phyloP scores from a whole-genome alignment of 1,284 basidiomycete species.

The Leccinum angustisporum region DNA sequence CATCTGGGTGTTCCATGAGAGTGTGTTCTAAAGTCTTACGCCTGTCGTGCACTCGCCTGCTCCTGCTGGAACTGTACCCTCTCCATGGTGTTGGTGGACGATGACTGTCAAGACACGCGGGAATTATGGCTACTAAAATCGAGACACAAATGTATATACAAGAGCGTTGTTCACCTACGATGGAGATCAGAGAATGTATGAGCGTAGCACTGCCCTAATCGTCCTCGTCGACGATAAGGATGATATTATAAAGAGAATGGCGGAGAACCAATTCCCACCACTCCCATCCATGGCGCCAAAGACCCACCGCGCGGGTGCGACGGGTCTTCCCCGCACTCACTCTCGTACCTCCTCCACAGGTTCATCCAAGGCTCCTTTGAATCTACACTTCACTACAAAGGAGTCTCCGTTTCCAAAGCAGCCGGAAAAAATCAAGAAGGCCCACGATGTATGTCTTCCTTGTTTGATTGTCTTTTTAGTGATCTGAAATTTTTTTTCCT shows the following conservation, averaged over 20 bases:
- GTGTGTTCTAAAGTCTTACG: not conserved
- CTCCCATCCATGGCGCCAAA: slow-evolving; percentile 47
- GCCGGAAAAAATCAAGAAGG: slow-evolving; percentile 53
- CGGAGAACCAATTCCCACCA: slow-evolving; percentile 35
- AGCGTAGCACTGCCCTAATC: not conserved
- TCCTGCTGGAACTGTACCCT: slow-evolving; percentile 94
- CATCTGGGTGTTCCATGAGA: slow-evolving; percentile 53
- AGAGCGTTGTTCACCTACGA: too few relatives aligned
- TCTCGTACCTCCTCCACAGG: slow-evolving; percentile 59
- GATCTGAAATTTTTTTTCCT: slow-evolving; percentile 11
- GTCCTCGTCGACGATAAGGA: slow-evolving; percentile 19
- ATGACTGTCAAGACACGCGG: not conserved
- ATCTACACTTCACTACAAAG: slow-evolving; percentile 68
- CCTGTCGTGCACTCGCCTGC: slow-evolving; percentile 49
- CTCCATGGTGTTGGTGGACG: slow-evolving; percentile 84
- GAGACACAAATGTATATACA: too few relatives aligned
- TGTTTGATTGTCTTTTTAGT: slow-evolving; percentile 13
- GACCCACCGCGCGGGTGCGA: slow-evolving; percentile 42
- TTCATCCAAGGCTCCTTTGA: slow-evolving; percentile 54
- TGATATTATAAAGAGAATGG: slow-evolving; percentile 24
- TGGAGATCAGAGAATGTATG: too few relatives aligned
- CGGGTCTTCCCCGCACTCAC: slow-evolving; percentile 53
- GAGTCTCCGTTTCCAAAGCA: slow-evolving; percentile 45
- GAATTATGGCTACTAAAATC: not conserved
- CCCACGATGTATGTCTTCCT: slow-evolving; percentile 43